Evolutionary conservation across 768 basidiomycete species (phyloP), one percentile per base, ranked within the genome.

Genomic region (Lepiota venenata): DNA sequence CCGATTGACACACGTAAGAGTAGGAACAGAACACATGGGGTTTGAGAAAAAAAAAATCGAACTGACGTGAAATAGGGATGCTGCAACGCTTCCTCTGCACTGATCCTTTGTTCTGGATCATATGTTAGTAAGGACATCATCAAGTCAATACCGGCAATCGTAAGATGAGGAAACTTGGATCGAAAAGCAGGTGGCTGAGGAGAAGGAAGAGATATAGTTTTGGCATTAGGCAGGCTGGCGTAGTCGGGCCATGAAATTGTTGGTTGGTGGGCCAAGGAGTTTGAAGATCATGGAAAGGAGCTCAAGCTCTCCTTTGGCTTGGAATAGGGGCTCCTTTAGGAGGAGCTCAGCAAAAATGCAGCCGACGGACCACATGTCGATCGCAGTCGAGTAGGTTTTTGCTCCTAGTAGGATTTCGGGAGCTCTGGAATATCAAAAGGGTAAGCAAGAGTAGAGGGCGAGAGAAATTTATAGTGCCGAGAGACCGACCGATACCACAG

Each of bases 341-440:
- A 99, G 83, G 45, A 99, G 76, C 68, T 99, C 97, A 12, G 91
- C 95, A 64, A 98, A 98, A 60, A 99, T 98, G 75, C 97, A 99
- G 7, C 97, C 97, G 9, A 97, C 93, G 46, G 93, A 96, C 97
- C 97, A 99, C 82, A 98, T 84, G 68, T 99, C 97, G 53, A 99
- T 83, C 0, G 95, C 88, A 16, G 96, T 99, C 12, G 93, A 90
- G 69, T 99, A 99, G 35, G 87, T 91, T 55, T 84, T 90, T 11
- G 91, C 92, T 11, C 96, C 97, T 22, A 99, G 77, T 14, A 99
- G 77, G 44, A 99, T 91, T 74, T 98, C 97, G 2, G 97, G 97
- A 7, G 95, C 91, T 38, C 94, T 97, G 65, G 5, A 53, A 39
- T 2, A 12, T 56, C 56, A 52, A 20, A 52, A 32, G 58, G 47